These are phyloP conservation scores for Mycena pura DNA, from an alignment of 768 basidiomycete species.

Conservation along the genomic window DNA sequence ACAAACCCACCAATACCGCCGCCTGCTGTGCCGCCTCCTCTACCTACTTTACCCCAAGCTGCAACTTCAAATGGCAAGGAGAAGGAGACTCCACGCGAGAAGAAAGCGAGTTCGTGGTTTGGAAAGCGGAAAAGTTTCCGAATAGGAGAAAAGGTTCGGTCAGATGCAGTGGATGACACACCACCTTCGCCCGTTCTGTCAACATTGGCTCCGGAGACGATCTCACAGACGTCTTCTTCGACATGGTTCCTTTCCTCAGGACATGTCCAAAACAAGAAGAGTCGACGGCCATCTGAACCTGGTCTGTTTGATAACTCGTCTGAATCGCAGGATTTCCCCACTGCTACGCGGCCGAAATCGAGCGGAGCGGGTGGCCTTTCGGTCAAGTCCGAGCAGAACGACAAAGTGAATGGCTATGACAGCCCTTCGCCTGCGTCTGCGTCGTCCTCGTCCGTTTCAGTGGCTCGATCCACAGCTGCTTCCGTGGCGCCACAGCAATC, in stretches of 20 bases:
- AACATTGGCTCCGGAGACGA: slow-evolving; percentile 14
- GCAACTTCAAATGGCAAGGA: slow-evolving; percentile 37
- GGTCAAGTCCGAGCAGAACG: slow-evolving; percentile 24
- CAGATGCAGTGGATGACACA: slow-evolving; percentile 21
- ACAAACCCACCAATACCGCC: slow-evolving; percentile 14
- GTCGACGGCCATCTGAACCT: slow-evolving; percentile 34
- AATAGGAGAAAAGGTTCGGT: slow-evolving; percentile 39
- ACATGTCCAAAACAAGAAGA: slow-evolving; percentile 24
- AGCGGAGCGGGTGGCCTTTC: slow-evolving; percentile 20
- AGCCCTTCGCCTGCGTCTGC: slow-evolving; percentile 35
- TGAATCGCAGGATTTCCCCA: slow-evolving; percentile 12
- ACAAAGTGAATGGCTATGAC: slow-evolving; percentile 33
- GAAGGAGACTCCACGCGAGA: slow-evolving; percentile 42
- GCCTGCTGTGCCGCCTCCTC: slow-evolving; percentile 22
- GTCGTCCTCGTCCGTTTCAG: slow-evolving; percentile 23
- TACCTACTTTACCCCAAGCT: slow-evolving; percentile 34
- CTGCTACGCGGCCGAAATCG: slow-evolving; percentile 26
- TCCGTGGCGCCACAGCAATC: slow-evolving; percentile 13
- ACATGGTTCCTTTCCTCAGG: slow-evolving; percentile 27
- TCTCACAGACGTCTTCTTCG: slow-evolving; percentile 24
- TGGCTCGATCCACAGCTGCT: slow-evolving; percentile 9
- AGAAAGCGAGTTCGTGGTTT: slow-evolving; percentile 57
- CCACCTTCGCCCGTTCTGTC: slow-evolving; percentile 19
- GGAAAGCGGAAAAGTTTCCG: slow-evolving; percentile 57
- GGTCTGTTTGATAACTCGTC: slow-evolving; percentile 4